Evolutionary conservation across 495 filamentous ascomycete genomes (phyloP).

Genomic region (Penicillium diatomitis): DNA sequence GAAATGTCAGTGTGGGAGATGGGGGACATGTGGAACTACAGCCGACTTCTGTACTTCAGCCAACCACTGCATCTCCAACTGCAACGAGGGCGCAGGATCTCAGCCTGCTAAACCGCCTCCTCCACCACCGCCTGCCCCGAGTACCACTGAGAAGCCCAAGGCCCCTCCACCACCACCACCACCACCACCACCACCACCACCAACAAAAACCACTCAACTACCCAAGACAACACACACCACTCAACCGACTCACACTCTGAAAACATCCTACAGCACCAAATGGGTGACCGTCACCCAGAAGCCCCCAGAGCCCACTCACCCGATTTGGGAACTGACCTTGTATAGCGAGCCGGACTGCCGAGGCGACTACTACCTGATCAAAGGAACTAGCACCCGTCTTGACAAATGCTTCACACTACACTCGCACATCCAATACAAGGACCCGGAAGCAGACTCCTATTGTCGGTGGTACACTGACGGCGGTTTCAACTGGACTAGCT

Average conservation of each 20-base stretch:
- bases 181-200: not conserved
- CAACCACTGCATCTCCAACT: not conserved
- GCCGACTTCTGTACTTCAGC: constrained; percentile 5
- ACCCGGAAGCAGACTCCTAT: not conserved
- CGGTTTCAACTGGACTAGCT: not conserved
- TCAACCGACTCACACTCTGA: not conserved
- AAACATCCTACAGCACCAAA: not conserved
- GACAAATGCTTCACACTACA: not conserved
- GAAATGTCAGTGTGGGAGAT: constrained; percentile 1
- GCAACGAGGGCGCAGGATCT: not conserved
- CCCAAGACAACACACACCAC: not conserved
- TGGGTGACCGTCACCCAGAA: too few species aligned
- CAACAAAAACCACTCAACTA: not conserved
- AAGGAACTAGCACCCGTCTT: constrained; percentile 1
- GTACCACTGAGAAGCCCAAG: not conserved
- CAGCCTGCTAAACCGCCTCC: not conserved
- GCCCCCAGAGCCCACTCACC: too few species aligned
- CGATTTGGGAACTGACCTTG: constrained; percentile 3
- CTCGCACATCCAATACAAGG: too few species aligned
- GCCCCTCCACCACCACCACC: not conserved
- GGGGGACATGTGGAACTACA: constrained; percentile 4
- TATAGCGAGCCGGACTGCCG: constrained; percentile 1
- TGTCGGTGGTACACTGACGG: constrained; percentile 6
- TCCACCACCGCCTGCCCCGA: not conserved
- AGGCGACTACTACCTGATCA: constrained; percentile 3